phyloP scores from a whole-genome alignment of 768 basidiomycete genomes.

The Boletus patriciae region DNA sequence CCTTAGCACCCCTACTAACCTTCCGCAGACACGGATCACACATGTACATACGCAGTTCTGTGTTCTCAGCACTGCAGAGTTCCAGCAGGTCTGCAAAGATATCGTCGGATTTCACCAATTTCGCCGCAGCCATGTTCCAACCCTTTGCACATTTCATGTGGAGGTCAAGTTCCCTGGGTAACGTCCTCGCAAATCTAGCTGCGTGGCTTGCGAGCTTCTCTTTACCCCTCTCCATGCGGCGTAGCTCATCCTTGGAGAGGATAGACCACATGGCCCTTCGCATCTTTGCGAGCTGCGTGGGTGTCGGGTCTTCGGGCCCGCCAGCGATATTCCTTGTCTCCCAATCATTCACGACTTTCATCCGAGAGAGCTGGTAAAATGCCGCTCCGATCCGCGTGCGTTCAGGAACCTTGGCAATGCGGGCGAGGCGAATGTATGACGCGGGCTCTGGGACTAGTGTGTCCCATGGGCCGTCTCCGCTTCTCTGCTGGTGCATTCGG shows the following conservation, averaged over 20 bases:
- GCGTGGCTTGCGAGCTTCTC: not conserved
- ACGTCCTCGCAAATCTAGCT: not conserved
- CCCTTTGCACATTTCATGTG: not conserved
- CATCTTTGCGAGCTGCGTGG: not conserved
- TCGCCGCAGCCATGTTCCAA: not conserved
- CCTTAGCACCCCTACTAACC: not conserved
- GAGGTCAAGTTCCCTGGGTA: not conserved
- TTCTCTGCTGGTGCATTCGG: not conserved
- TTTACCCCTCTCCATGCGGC: not conserved
- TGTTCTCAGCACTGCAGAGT: not conserved
- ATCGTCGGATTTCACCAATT: not conserved
- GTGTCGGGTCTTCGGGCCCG: not conserved
- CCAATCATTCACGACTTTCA: not conserved
- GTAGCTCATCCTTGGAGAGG: not conserved
- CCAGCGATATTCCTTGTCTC: not conserved
- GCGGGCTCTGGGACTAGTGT: not conserved
- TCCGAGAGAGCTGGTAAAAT: not conserved
- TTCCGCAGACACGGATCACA: not conserved
- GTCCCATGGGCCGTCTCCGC: not conserved
- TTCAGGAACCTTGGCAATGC: not conserved
- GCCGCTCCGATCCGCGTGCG: not conserved
- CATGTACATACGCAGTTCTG: not conserved
- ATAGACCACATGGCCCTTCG: slow-evolving; percentile 3
- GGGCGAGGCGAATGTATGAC: not conserved
- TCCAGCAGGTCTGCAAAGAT: not conserved